Evolutionary conservation across 225 moss, liverwort and hornwort genomes (phyloP), one percentile per base, ranked within the genome.

Genomic region (Lunularia cruciata): DNA sequence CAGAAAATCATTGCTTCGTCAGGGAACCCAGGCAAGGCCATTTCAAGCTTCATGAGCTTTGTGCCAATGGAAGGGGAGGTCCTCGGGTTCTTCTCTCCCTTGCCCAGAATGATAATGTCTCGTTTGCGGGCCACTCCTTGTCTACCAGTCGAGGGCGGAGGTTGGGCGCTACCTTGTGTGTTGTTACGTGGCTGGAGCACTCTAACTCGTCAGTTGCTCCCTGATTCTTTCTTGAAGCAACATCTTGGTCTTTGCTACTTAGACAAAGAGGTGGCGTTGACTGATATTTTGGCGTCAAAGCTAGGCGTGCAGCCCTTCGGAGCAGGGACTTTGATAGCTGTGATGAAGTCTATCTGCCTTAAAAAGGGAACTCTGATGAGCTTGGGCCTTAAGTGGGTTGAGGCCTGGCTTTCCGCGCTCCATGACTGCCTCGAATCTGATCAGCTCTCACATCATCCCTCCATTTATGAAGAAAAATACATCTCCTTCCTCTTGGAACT

Each of bases 61-160:
- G 92, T 96, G 42, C 96, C 96, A 52, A 69, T 92, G 56, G 96
- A 96, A 75, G 96, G 96, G 51, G 96, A 96, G 65, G 96, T 96
- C 38, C 73, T 96, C 71, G 96, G 92, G 27, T 96, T 96, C 60
- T 96, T 96, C 73, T 85, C 90, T 69, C 74, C 89, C 47, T 72
- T 96, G 42, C 96, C 96, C 6, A 84, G 85, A 76, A 83, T 92
- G 68, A 96, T 96, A 19, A 78, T 89, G 49, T 70, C 83, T 38
- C 79, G 87, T 63, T 76, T 96, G 55, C 86, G 89, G 63, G 77
- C 83, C 47, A 84, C 77, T 73, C 62, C 79, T 36, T 96, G 88
- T 72, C 78, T 96, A 68, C 96, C 92, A 14, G 69, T 92, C 1
- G 90, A 89, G 67, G 91, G 91, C 43, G 84, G 86, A 69, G 85